Evolutionary conservation across 306 rosid species (phyloP).

Genomic region (Cucurbita argyrosperma): DNA sequence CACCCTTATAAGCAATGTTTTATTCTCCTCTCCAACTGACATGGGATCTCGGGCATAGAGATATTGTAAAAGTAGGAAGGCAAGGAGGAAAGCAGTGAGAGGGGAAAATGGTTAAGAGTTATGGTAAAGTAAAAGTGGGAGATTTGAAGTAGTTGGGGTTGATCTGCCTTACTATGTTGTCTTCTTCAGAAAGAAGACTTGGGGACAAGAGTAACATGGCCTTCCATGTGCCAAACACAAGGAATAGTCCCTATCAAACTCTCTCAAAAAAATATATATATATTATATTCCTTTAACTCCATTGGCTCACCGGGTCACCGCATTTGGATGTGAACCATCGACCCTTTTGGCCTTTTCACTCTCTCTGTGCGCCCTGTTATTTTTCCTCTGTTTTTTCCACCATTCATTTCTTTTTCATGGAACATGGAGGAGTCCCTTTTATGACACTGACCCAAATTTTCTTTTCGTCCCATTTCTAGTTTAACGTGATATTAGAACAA

Average conservation of each 20-base stretch:
- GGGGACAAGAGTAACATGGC: constrained; percentile 93
- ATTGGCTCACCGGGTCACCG: constrained; percentile 26
- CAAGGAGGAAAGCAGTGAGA: not conserved
- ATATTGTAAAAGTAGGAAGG: not conserved
- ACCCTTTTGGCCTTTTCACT: constrained; percentile 24
- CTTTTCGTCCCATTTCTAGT: not conserved
- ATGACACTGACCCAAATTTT: constrained; percentile 3
- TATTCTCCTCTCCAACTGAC: no score
- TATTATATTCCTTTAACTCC: constrained; percentile 17
- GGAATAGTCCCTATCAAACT: constrained; percentile 47
- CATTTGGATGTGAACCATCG: constrained; percentile 33
- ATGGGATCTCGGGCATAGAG: not conserved
- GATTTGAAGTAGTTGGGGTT: constrained; percentile 32
- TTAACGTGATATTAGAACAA: no score
- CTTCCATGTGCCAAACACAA: constrained; percentile 63
- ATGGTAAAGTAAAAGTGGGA: constrained; percentile 5
- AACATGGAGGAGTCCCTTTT: constrained; percentile 33
- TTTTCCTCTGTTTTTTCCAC: constrained; percentile 14
- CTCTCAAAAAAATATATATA: constrained; percentile 5
- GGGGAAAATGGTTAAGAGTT: not conserved
- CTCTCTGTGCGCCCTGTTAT: constrained; percentile 13
- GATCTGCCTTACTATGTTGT: constrained; percentile 27
- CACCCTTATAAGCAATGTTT: no score
- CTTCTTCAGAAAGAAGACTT: constrained; percentile 17
- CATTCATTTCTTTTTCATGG: constrained; percentile 40